A percentile compares a stretch with the other conserved stretches of the same genome.
These are phyloP conservation scores for Paecilomyces formosus DNA, from an alignment of 2,329 filamentous ascomycete species.

Conservation along the genomic window DNA sequence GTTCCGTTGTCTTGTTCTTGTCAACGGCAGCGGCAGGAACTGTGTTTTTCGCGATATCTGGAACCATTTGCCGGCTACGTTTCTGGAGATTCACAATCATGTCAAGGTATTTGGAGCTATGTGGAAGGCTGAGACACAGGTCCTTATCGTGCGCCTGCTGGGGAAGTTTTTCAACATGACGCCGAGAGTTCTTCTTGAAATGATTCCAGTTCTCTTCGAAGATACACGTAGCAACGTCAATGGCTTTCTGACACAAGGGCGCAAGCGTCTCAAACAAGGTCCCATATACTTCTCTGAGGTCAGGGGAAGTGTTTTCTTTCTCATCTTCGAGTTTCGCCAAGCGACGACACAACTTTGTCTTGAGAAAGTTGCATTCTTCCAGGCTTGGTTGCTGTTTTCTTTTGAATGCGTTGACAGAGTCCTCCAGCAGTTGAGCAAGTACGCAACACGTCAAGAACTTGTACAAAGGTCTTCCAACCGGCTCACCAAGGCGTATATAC, in stretches of 20 bases:
- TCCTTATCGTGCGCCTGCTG: constrained; percentile 23
- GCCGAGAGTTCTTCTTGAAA: constrained; percentile 31
- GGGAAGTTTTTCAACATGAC: constrained; percentile 38
- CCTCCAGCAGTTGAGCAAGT: constrained; percentile 41
- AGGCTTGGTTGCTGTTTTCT: constrained; percentile 3
- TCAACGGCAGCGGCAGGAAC: background rate
- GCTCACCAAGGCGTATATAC: constrained; percentile 28
- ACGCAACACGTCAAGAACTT: constrained; percentile 51
- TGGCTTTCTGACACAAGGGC: constrained; percentile 18
- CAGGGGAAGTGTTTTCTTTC: constrained; percentile 10
- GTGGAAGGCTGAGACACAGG: constrained; percentile 31
- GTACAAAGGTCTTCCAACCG: constrained; percentile 44
- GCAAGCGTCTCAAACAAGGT: constrained; percentile 20
- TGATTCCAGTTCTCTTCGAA: constrained; percentile 26
- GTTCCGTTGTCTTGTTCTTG: background rate
- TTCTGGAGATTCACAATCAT: constrained; percentile 3
- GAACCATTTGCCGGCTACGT: background rate
- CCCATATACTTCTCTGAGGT: constrained; percentile 12
- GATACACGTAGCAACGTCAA: constrained; percentile 19
- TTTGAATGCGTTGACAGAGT: constrained; percentile 20
- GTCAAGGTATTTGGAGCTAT: constrained; percentile 32
- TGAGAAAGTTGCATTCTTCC: constrained; percentile 36
- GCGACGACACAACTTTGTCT: constrained; percentile 49
- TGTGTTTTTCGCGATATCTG: background rate
- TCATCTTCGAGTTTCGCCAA: constrained; percentile 51